Evolutionary conservation across 805 yeast genomes (phyloP).

Genomic region (Candida mattraensis): DNA sequence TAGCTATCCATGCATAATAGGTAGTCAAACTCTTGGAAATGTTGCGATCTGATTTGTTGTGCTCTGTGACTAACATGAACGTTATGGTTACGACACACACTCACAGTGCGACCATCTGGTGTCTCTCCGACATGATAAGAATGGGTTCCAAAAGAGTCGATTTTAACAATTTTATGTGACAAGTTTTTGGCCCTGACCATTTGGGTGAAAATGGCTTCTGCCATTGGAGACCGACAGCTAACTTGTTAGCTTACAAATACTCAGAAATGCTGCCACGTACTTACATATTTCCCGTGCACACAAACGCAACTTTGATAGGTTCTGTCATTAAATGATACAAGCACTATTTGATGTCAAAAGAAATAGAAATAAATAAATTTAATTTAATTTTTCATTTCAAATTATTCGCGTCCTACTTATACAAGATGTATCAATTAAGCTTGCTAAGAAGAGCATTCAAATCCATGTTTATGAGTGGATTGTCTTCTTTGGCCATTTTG

Average conservation of each 20-base stretch:
- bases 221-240: constrained; percentile 96
- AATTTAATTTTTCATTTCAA: neutral
- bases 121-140: constrained; percentile 80
- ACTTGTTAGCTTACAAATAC: too few species aligned
- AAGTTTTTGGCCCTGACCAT: constrained; percentile 54
- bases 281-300: constrained; percentile 86
- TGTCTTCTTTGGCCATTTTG: constrained; percentile 2
- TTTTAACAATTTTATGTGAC: constrained; percentile 43
- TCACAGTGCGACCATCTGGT: constrained; percentile 75
- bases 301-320: constrained; percentile 65
- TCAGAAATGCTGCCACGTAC: constrained; percentile 29
- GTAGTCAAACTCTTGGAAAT: constrained; percentile 62
- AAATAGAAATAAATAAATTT: neutral
- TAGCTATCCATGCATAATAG: constrained; percentile 71
- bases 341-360: neutral
- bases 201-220: constrained; percentile 85
- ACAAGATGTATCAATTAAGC: constrained; percentile 14
- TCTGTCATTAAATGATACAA: constrained; percentile 6
- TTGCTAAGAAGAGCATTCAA: constrained; percentile 22
- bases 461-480: constrained; percentile 16
- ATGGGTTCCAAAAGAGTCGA: constrained; percentile 90
- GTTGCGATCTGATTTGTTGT: constrained; percentile 57
- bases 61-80: constrained; percentile 76
- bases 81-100: constrained; percentile 66
- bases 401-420: constrained; percentile 13